Base-by-base conservation (phyloP, 140 eudicot species). In the Stevia rebaudiana region DNA sequence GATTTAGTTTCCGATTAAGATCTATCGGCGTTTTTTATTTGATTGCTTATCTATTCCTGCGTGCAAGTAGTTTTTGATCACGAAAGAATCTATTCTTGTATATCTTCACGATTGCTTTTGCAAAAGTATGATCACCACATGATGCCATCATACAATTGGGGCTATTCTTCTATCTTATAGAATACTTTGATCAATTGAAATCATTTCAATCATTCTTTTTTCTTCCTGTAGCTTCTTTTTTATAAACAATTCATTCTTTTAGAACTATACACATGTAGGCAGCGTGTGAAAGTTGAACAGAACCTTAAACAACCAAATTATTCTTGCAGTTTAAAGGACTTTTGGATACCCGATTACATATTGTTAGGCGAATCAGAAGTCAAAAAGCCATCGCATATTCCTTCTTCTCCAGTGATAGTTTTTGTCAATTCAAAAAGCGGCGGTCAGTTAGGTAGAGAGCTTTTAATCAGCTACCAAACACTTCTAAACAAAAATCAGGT, bases 371-470 rank as follows among this genome's bases (percentile, higher is more conserved):
- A 70, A 7, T 65, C 74, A 39, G 79, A 84, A 51, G 59, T 12
- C 10, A 68, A 59, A 33, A 47, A 68, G 22, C 65, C 22, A 3
- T 58, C 71, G 9, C 61, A 57, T 61, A 76, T 76, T 59, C 94
- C 97, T 43, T 68, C 72, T 3, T 90, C 87, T 62, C 97, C 97
- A 0, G 90, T 90, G 51, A 62, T 90, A n/a, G 97, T 90, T 22
- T 90, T 90, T 61, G 61, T 90, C 37, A 90, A 90, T 71, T 79
- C 95, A 16, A 84, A 63, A 84, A 90, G 97, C 67, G 97, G 97
- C 18, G 97, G 97, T 11, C 97, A 86, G 79, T 67, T 90, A 9
- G 97, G 97, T 25, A 94, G 90, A 62, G 83, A 86, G 73, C 94
- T 90, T 63, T 71, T 86, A 40, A 5, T 62, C n/a, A 84, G 94